Evolutionary conservation across 1,139 yeast genomes (phyloP), one percentile per base, ranked within the genome.

Genomic region (Zhuliangozyma blackwelliae): DNA sequence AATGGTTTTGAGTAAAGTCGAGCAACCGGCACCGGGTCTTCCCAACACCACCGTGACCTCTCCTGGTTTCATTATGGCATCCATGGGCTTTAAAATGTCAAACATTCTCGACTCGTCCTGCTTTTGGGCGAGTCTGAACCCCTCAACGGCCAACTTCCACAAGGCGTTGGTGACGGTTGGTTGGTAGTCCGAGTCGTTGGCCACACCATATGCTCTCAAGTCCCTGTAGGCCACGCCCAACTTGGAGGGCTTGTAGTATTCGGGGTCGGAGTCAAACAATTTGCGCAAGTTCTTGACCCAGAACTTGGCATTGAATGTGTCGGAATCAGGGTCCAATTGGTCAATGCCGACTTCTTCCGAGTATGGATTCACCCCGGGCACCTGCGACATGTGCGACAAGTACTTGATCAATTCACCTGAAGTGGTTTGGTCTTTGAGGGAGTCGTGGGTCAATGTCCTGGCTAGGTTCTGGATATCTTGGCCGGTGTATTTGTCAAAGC

Each of bases 151-250:
- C 7, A 40, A 35, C 38, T 62, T 63, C 35, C 41, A 57, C 29
- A 67, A 60, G 10, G 71, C 64, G 51, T 83, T 86, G 19, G 71
- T 51, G 9, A 84, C 80, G 2, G 89, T 86, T 20, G 83, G 66
- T 58, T 86, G 95, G 59, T 82, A 88, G 51, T 85, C 92, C 3
- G 89, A 75, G 51, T 83, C 94, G 5, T 83, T 68, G 9, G 92
- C 89, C 41, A 73, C 72, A 41, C 96, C 96, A 46, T 70, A 75
- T 2, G 90, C 94, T 39, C 84, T 62, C 47, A 88, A 61, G 49
- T 84, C 63, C 41, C 75, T 72, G 68, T 81, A 88, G 4, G 83
- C 73, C 28, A 88, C 67, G 9, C 95, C 95, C 40, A 85, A 61
- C 12, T 75, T 68, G 28, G 79, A 69, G 10, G 79, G 79, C 48